Percentiles rank a stretch among this genome's conserved stretches.
phyloP scores from a whole-genome alignment of 2,329 filamentous ascomycete species.

The Sphaerulina populicola region DNA sequence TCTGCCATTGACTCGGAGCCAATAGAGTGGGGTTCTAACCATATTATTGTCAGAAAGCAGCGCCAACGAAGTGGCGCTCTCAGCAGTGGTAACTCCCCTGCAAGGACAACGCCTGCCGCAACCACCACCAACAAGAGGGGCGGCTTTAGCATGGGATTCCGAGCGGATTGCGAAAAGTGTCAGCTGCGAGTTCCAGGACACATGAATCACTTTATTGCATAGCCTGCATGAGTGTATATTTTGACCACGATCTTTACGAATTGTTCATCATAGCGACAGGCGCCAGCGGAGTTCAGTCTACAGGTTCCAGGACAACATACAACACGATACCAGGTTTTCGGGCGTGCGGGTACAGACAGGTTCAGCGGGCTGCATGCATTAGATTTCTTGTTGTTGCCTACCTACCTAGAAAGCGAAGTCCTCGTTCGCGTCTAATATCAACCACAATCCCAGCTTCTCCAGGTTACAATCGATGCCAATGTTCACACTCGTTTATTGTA shows the following conservation, averaged over 20 bases:
- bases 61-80: constrained; percentile 32
- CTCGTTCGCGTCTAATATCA: neutral
- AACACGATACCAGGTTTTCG: constrained; percentile 4
- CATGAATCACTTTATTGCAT: constrained; percentile 41
- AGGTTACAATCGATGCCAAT: constrained; percentile 5
- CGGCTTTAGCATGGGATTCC: constrained; percentile 42
- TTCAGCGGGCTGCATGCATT: neutral
- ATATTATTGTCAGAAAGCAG: constrained; percentile 30
- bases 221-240: constrained; percentile 6
- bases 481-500: neutral
- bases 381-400: neutral
- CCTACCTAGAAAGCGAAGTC: constrained; percentile 2
- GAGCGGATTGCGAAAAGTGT: constrained; percentile 46
- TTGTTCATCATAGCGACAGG: constrained; percentile 13
- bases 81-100: constrained; percentile 27
- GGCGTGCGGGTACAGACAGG: neutral
- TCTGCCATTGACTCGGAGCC: constrained; percentile 17
- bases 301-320: constrained; percentile 4
- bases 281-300: constrained; percentile 13
- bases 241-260: constrained; percentile 4
- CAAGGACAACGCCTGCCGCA: constrained; percentile 11
- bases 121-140: constrained; percentile 20
- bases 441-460: constrained; percentile 1
- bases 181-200: constrained; percentile 42
- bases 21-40: constrained; percentile 20